A percentile compares a stretch with the other conserved stretches of the same genome.
Evolutionary conservation across 108 stramenopile species (phyloP).

Genomic region (Pseudonitzschia multistriata): DNA sequence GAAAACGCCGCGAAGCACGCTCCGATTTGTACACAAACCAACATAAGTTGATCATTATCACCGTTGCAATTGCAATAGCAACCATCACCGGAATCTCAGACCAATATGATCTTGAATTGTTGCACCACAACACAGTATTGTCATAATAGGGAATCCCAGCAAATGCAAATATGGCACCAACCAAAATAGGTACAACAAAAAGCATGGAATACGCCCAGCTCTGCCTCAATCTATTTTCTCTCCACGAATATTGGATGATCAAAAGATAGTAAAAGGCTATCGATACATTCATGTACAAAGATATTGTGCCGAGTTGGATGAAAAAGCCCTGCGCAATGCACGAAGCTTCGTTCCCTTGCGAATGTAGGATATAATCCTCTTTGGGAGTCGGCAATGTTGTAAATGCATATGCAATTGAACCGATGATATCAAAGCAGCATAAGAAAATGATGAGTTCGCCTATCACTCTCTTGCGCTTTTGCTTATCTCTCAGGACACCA

Average conservation of each 20-base stretch:
- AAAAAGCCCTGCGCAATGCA: constrained; percentile 23
- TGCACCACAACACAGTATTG: constrained; percentile 24
- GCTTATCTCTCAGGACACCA: not conserved
- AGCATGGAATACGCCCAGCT: constrained; percentile 3
- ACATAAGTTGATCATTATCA: constrained; percentile 16
- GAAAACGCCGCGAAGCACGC: constrained; percentile 3
- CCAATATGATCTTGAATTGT: constrained; percentile 16
- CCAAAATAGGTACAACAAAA: constrained; percentile 16
- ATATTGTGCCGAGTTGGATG: constrained; percentile 21
- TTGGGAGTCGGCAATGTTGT: constrained; percentile 1
- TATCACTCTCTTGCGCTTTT: constrained; percentile 1
- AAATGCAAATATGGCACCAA: constrained; percentile 22
- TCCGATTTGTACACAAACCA: constrained; percentile 23
- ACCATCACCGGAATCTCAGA: constrained; percentile 19
- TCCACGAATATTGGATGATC: constrained; percentile 16
- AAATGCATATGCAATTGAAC: constrained; percentile 6
- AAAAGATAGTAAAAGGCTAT: constrained; percentile 24
- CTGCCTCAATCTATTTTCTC: constrained; percentile 12
- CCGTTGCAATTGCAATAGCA: constrained; percentile 22
- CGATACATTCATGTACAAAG: constrained; percentile 20
- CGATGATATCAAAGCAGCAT: constrained; percentile 5
- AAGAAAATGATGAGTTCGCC: constrained; percentile 10
- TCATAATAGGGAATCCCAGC: constrained; percentile 24
- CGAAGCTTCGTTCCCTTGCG: not conserved
- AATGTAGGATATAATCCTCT: constrained; percentile 3